Conservation (phyloP, 495 filamentous ascomycete species). For the Aspergillus carlsbadensis region DNA sequence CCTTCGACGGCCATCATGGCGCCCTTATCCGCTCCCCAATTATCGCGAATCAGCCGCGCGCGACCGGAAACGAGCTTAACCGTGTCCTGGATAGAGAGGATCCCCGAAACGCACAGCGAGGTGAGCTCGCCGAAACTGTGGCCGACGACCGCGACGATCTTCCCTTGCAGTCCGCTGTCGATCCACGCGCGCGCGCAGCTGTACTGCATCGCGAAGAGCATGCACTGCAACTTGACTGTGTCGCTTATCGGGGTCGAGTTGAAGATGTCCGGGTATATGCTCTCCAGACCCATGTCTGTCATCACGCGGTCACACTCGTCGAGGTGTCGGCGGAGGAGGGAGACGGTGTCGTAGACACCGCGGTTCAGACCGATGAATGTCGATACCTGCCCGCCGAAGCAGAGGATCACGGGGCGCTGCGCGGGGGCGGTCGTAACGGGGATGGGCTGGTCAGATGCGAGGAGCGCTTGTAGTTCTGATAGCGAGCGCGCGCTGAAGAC, state of each 20-base stretch:
- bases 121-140: conserved; percentile 50
- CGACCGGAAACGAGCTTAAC: conserved; percentile 42
- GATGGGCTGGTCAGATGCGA: conserved; percentile 17
- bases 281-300: conserved; percentile 28
- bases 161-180: conserved; percentile 28
- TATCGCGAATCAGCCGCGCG: conserved; percentile 37
- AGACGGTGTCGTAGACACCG: conserved; percentile 28
- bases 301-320: conserved; percentile 8
- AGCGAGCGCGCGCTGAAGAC: conserved; percentile 31
- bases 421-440: neutral
- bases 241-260: conserved; percentile 30
- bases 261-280: conserved; percentile 51
- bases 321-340: conserved; percentile 37
- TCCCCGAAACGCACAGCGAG: conserved; percentile 34
- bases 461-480: conserved; percentile 30
- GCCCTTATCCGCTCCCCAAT: conserved; percentile 46
- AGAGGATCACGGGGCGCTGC: conserved; percentile 41
- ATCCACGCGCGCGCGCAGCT: conserved; percentile 44
- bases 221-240: conserved; percentile 37
- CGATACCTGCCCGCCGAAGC: conserved; percentile 51
- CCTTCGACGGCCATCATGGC: conserved; percentile 49
- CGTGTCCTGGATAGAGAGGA: conserved; percentile 30
- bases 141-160: conserved; percentile 38
- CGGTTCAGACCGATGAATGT: conserved; percentile 30
- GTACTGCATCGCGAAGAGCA: conserved; percentile 48